Evolutionary conservation across 2,329 filamentous ascomycete genomes (phyloP).

Genomic region (Claviceps sp.): DNA sequence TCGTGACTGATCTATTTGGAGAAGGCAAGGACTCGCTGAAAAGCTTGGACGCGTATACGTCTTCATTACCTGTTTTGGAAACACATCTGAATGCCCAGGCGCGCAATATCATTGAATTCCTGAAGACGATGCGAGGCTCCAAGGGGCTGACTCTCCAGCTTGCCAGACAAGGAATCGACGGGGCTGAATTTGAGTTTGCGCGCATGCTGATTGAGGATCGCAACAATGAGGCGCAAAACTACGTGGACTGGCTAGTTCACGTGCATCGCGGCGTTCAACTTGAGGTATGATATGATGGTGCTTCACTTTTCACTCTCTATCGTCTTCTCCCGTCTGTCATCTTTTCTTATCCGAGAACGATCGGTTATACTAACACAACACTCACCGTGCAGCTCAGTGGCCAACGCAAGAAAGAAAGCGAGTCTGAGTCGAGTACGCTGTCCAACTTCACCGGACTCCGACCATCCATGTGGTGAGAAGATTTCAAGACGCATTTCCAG

Average conservation of each 20-base stretch:
- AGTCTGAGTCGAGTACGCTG: conserved; percentile 32
- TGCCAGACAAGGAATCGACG: conserved; percentile 83
- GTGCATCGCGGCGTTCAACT: conserved; percentile 86
- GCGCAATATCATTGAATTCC: conserved; percentile 81
- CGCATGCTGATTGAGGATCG: conserved; percentile 82
- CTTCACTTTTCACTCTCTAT: neutral
- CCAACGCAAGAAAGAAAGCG: conserved; percentile 57
- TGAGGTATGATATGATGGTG: conserved; percentile 43
- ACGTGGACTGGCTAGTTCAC: conserved; percentile 96
- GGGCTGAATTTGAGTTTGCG: conserved; percentile 93
- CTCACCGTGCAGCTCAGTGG: conserved; percentile 41
- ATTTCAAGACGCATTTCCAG: neutral
- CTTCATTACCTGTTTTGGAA: conserved; percentile 68
- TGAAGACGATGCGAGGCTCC: conserved; percentile 65
- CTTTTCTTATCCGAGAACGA: neutral
- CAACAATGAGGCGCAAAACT: conserved; percentile 95
- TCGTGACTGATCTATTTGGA: conserved; percentile 83
- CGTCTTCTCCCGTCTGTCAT: neutral
- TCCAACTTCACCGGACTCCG: conserved; percentile 43
- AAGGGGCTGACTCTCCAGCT: conserved; percentile 85
- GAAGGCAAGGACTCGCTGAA: conserved; percentile 56
- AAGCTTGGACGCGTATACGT: conserved; percentile 67
- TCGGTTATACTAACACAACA: conserved; percentile 5
- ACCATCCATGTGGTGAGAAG: conserved; percentile 6
- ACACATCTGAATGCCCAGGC: conserved; percentile 93